Conservation (phyloP, 352 stramenopile genomes). For the Pilasporangium apinafurcum region DNA sequence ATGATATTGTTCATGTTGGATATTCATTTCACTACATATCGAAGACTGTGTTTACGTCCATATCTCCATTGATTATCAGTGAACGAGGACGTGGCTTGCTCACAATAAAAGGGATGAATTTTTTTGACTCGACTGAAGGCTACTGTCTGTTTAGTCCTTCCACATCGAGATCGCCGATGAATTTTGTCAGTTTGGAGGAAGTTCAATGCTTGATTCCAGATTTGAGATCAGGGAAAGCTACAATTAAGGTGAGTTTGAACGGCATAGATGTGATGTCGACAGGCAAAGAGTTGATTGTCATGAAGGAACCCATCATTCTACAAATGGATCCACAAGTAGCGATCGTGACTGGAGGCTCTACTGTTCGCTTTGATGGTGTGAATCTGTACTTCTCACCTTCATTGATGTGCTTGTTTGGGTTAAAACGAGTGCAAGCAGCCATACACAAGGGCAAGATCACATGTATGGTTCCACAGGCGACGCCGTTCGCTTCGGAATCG, state of each 20-base stretch:
- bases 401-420: constrained; percentile 30
- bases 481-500: neutral
- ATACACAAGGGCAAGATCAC: constrained; percentile 14
- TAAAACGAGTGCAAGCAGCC: constrained; percentile 6
- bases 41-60: constrained; percentile 9
- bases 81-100: constrained; percentile 16
- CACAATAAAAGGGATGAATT: constrained; percentile 21
- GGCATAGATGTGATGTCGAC: constrained; percentile 9
- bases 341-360: constrained; percentile 17
- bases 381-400: constrained; percentile 20
- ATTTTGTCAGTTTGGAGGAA: constrained; percentile 7
- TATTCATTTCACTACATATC: constrained; percentile 25
- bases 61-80: constrained; percentile 15
- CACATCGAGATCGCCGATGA: constrained; percentile 1
- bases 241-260: constrained; percentile 26
- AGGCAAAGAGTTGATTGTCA: constrained; percentile 12
- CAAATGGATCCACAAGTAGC: constrained; percentile 22
- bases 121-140: constrained; percentile 9
- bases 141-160: constrained; percentile 21
- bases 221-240: constrained; percentile 11
- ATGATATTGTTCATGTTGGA: constrained; percentile 13
- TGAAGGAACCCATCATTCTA: constrained; percentile 13
- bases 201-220: constrained; percentile 20
- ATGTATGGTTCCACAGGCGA: constrained; percentile 15
- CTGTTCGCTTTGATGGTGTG: constrained; percentile 19